Evolutionary conservation across 2,329 filamentous ascomycete species (phyloP).

Genomic region (Fusarium pininemorale): DNA sequence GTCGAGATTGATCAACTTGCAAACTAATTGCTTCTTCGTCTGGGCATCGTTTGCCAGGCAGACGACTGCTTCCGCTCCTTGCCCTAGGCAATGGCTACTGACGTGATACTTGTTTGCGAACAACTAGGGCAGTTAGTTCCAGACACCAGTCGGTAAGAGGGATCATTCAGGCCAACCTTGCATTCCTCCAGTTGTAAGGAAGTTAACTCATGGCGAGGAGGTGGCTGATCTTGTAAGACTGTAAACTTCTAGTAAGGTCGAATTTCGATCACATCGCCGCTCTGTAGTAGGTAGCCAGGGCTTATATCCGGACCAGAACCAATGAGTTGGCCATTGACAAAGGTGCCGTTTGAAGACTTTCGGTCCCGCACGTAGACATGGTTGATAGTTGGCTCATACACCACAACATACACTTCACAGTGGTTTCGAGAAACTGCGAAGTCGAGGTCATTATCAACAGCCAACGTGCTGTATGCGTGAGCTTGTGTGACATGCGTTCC

Average conservation of each 20-base stretch:
- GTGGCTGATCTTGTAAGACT: conserved; percentile 44
- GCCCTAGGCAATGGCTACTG: conserved; percentile 49
- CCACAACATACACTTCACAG: conserved; percentile 64
- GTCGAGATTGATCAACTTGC: conserved; percentile 70
- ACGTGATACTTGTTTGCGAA: conserved; percentile 49
- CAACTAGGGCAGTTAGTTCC: conserved; percentile 35
- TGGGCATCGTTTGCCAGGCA: conserved; percentile 55
- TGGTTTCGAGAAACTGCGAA: conserved; percentile 61
- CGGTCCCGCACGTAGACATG: conserved; percentile 66
- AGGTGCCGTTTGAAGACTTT: conserved; percentile 63
- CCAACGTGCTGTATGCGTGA: conserved; percentile 47
- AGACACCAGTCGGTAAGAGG: too few relatives aligned
- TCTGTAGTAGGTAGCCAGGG: conserved; percentile 57
- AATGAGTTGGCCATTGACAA: conserved; percentile 58
- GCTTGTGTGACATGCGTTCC: neutral
- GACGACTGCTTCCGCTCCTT: conserved; percentile 50
- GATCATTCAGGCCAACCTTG: conserved; percentile 36
- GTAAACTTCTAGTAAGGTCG: conserved; percentile 51
- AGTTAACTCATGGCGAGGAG: conserved; percentile 41
- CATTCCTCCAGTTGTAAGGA: conserved; percentile 46
- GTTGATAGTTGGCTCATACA: conserved; percentile 56
- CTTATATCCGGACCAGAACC: conserved; percentile 51
- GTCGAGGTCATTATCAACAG: conserved; percentile 50
- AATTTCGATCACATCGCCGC: conserved; percentile 60
- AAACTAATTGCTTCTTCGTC: conserved; percentile 70